Percentiles rank a stretch among this genome's conserved stretches.
Conservation (phyloP, 129 eudicot genomes). For the Pittosporum tobira region DNA sequence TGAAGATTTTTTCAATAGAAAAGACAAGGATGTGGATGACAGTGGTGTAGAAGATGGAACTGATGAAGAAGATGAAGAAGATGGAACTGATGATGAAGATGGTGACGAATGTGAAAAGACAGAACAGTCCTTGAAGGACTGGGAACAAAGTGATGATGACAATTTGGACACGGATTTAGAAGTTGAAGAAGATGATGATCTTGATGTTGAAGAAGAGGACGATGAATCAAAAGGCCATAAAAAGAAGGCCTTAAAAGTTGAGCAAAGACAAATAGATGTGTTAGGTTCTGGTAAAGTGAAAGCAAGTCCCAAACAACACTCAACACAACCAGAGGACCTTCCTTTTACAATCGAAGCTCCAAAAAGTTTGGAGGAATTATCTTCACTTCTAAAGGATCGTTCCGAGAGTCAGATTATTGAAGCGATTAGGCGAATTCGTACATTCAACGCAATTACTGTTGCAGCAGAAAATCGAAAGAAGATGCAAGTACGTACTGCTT, state of each 20-base stretch:
- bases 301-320: slow-evolving; percentile 23
- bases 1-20: slow-evolving; percentile 38
- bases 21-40: slow-evolving; percentile 29
- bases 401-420: slow-evolving; percentile 70
- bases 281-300: slow-evolving; percentile 17
- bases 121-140: slow-evolving; percentile 60
- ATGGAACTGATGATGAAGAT: slow-evolving; percentile 22
- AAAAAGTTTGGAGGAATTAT: slow-evolving; percentile 60
- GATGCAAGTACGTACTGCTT: slow-evolving; percentile 55
- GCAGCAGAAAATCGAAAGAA: slow-evolving; percentile 94
- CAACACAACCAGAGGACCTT: slow-evolving; percentile 45
- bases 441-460: slow-evolving; percentile 69
- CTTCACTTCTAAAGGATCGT: slow-evolving; percentile 48
- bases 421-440: slow-evolving; percentile 79
- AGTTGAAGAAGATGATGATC: slow-evolving; percentile 22
- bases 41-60: slow-evolving; percentile 41
- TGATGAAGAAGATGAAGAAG: slow-evolving; percentile 32
- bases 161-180: slow-evolving; percentile 28
- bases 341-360: slow-evolving; percentile 95
- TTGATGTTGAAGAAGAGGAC: slow-evolving; percentile 12
- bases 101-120: slow-evolving; percentile 28
- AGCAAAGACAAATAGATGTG: slow-evolving; percentile 17
- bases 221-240: slow-evolving; percentile 17
- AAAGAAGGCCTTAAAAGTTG: slow-evolving; percentile 10
- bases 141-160: slow-evolving; percentile 97